Conservation (phyloP, 148 eudicot species). For the Vaccinium macrocarpon region DNA sequence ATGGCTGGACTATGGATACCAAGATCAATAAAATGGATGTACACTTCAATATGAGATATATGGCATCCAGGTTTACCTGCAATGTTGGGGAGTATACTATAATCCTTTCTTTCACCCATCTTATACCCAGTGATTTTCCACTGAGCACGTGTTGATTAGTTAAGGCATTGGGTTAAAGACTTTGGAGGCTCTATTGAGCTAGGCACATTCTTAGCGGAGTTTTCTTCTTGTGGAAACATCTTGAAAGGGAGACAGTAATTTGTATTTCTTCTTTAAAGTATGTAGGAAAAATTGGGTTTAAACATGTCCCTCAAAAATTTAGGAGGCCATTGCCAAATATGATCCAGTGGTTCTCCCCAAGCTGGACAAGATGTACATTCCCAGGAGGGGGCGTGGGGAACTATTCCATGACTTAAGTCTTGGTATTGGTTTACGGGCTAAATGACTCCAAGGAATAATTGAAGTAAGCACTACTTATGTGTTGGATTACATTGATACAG, state of each 20-base stretch:
- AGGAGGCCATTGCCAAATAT: too few species aligned
- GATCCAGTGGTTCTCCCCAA: background rate
- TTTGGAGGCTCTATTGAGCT: background rate
- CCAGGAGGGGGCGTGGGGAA: background rate
- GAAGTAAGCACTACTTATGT: background rate
- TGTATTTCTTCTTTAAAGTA: background rate
- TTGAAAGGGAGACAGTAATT: background rate
- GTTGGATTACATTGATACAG: background rate
- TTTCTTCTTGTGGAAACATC: background rate
- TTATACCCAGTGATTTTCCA: background rate
- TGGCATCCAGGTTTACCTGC: background rate
- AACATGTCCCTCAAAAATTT: background rate
- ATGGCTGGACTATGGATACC: background rate
- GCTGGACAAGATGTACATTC: background rate
- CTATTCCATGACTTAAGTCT: background rate
- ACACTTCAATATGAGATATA: background rate
- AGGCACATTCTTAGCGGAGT: background rate
- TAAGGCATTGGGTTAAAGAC: background rate
- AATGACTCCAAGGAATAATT: slow-evolving; percentile 1
- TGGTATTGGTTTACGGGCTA: background rate
- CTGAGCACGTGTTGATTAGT: background rate
- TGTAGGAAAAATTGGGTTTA: background rate
- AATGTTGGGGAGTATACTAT: background rate
- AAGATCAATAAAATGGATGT: background rate
- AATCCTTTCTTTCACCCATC: background rate